Conservation (phyloP, 805 yeast species). For the Candida loeiensis region DNA sequence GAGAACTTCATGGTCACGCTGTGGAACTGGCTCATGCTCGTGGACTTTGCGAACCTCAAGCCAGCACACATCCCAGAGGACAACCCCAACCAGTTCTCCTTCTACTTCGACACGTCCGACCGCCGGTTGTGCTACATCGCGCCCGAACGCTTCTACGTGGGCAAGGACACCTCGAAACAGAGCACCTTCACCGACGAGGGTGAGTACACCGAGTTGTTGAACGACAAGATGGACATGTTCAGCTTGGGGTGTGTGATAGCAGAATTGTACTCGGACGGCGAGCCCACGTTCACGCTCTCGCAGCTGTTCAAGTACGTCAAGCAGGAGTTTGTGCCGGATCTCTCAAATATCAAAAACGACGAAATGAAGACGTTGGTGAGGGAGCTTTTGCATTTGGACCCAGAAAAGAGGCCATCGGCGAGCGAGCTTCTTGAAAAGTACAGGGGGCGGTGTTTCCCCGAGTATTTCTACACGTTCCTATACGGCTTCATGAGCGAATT, state of each 20-base stretch:
- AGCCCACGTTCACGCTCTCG: constrained; percentile 80
- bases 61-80: constrained; percentile 87
- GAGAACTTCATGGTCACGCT: constrained; percentile 85
- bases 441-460: constrained; percentile 57
- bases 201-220: constrained; percentile 31
- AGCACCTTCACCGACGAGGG: constrained; percentile 22
- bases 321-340: constrained; percentile 62
- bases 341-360: constrained; percentile 51
- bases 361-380: constrained; percentile 52
- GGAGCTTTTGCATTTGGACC: constrained; percentile 64
- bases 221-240: constrained; percentile 75
- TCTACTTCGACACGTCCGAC: constrained; percentile 87
- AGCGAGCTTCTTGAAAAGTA: constrained; percentile 49
- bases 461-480: constrained; percentile 47
- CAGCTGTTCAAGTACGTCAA: constrained; percentile 80
- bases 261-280: constrained; percentile 82
- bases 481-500: constrained; percentile 5
- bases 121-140: constrained; percentile 88
- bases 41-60: constrained; percentile 80
- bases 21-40: constrained; percentile 80
- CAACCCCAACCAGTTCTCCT: constrained; percentile 87
- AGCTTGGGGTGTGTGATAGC: constrained; percentile 86
- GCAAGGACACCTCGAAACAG: constrained; percentile 20
- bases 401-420: constrained; percentile 56
- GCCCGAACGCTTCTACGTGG: constrained; percentile 75